phyloP scores from a whole-genome alignment of 2,329 filamentous ascomycete genomes.

The Nigrograna mackinnonii region DNA sequence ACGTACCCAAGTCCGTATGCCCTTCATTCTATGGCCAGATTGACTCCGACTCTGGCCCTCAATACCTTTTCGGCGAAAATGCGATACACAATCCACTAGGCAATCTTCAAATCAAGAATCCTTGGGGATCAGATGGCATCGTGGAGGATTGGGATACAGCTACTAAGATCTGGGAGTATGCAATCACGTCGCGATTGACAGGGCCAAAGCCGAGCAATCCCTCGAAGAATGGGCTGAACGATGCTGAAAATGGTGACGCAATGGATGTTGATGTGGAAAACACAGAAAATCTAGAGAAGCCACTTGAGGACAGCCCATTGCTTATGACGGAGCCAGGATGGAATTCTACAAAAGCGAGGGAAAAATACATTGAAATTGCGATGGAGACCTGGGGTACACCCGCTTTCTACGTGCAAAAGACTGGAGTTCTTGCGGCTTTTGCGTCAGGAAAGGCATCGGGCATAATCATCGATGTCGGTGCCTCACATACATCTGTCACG shows the following conservation, averaged over 20 bases:
- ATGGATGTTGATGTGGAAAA: slow-evolving; percentile 65
- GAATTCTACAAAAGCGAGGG: slow-evolving; percentile 84
- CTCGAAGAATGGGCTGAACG: slow-evolving; percentile 78
- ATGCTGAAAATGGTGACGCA: slow-evolving; percentile 61
- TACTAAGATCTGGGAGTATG: slow-evolving; percentile 87
- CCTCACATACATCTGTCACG: slow-evolving; percentile 84
- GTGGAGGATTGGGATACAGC: slow-evolving; percentile 98
- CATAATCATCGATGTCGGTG: slow-evolving; percentile 89
- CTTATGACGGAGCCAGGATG: slow-evolving; percentile 93
- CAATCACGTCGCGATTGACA: slow-evolving; percentile 86
- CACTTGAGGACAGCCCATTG: slow-evolving; percentile 85
- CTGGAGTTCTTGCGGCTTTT: slow-evolving; percentile 88
- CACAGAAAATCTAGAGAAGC: slow-evolving; percentile 68
- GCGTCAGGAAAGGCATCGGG: slow-evolving; percentile 92
- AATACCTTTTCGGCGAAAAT: slow-evolving; percentile 84
- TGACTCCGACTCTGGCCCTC: slow-evolving; percentile 52
- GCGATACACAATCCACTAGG: slow-evolving; percentile 76
- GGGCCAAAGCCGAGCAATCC: slow-evolving; percentile 72
- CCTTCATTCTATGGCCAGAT: slow-evolving; percentile 81
- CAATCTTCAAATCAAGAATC: slow-evolving; percentile 84
- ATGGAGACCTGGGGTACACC: slow-evolving; percentile 97
- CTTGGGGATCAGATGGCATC: slow-evolving; percentile 84
- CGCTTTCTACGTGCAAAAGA: slow-evolving; percentile 90
- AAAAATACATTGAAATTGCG: slow-evolving; percentile 93
- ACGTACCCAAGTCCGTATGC: slow-evolving; percentile 90